phyloP scores from a whole-genome alignment of 306 rosid genomes.

The Lathyrus aphaca region DNA sequence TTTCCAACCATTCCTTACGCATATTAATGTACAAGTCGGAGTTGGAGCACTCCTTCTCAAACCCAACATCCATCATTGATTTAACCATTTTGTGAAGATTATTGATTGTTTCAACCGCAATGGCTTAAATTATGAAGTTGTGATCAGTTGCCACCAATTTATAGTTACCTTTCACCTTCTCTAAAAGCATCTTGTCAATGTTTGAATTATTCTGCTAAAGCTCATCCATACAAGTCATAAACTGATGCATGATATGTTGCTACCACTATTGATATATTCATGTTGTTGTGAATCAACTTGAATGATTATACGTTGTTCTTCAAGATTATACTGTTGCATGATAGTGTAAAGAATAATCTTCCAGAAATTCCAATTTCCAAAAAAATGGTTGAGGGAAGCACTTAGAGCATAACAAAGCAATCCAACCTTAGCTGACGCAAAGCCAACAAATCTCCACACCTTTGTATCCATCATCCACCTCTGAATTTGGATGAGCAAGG shows the following conservation, averaged over 20 bases:
- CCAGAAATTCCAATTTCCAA: constrained; percentile 27
- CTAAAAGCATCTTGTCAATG: neutral
- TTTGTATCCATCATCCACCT: neutral
- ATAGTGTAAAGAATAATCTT: constrained; percentile 8
- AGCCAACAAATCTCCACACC: constrained; percentile 22
- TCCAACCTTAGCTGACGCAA: constrained; percentile 23
- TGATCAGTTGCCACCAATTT: constrained; percentile 25
- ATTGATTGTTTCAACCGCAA: constrained; percentile 51
- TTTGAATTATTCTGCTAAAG: neutral
- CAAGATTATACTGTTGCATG: neutral
- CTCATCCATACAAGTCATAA: neutral
- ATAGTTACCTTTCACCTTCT: constrained; percentile 25
- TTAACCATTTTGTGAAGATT: constrained; percentile 66
- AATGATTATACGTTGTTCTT: neutral
- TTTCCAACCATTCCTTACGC: constrained; percentile 68
- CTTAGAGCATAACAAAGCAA: constrained; percentile 28
- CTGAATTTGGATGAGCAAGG: neutral
- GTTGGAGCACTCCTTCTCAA: constrained; percentile 38
- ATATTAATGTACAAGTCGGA: constrained; percentile 40
- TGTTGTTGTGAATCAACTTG: neutral
- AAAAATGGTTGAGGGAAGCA: constrained; percentile 32
- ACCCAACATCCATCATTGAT: constrained; percentile 65
- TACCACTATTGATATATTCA: neutral
- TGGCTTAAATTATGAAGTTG: constrained; percentile 61
- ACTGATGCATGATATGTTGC: neutral